Percentiles rank a stretch among this genome's conserved stretches.
Evolutionary conservation across 164 flowering plant genomes (phyloP).

Genomic region (Euptelea pleiosperma): DNA sequence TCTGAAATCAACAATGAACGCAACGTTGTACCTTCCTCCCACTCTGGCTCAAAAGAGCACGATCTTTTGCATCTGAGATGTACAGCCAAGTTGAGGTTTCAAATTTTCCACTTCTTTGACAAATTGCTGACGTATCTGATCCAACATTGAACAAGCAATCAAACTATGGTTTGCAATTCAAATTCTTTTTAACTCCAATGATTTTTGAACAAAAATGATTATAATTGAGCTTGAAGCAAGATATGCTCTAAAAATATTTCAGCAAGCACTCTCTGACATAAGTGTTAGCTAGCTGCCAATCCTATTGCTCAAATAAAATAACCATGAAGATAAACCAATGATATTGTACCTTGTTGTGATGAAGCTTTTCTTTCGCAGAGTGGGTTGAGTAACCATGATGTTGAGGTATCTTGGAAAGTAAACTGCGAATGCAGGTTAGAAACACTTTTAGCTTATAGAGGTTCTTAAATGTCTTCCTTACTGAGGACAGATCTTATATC

Average conservation of each 20-base stretch:
- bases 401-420: slow-evolving; percentile 23
- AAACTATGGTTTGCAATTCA: not conserved
- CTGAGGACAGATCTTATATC: no score
- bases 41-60: not conserved
- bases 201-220: not conserved
- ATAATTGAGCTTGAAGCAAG: slow-evolving; percentile 3
- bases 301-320: not conserved
- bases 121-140: slow-evolving; percentile 25
- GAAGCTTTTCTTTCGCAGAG: slow-evolving; percentile 24
- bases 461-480: not conserved
- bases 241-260: no score
- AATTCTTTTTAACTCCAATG: not conserved
- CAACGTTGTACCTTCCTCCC: slow-evolving; percentile 17
- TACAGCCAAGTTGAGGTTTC: slow-evolving; percentile 19
- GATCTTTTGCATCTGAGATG: not conserved
- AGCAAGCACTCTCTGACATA: no score
- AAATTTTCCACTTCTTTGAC: slow-evolving; percentile 24
- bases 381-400: slow-evolving; percentile 23
- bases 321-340: not conserved
- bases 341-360: slow-evolving; percentile 26
- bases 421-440: slow-evolving; percentile 12
- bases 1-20: not conserved
- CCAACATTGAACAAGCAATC: slow-evolving; percentile 11
- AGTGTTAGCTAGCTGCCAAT: not conserved
- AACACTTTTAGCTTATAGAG: slow-evolving; percentile 1